Evolutionary conservation across 495 filamentous ascomycete species (phyloP).

Genomic region (Achaetomiella virescens): DNA sequence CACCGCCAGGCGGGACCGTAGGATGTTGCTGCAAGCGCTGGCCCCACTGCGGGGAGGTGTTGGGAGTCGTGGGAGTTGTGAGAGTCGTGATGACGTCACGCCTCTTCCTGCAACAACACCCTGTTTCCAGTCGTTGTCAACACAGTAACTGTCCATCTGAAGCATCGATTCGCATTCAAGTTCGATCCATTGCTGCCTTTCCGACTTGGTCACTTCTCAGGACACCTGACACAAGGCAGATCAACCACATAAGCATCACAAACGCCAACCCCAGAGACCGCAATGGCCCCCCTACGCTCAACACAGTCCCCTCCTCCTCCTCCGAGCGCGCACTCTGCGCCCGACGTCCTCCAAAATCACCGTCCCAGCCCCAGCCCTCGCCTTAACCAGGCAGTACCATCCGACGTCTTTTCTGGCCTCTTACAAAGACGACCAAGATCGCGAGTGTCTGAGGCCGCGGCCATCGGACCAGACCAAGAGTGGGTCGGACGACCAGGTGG

Average conservation of each 20-base stretch:
- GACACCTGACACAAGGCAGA: too few species aligned
- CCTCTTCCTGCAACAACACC: background rate
- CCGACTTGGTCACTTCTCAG: too few species aligned
- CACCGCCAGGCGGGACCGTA: background rate
- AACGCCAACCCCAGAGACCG: background rate
- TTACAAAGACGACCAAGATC: constrained; percentile 39
- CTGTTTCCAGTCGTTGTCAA: background rate
- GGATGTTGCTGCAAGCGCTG: too few species aligned
- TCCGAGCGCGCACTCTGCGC: background rate
- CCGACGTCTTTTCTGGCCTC: constrained; percentile 13
- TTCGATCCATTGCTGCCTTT: background rate
- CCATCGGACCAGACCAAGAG: constrained; percentile 32
- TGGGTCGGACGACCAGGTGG: constrained; percentile 34
- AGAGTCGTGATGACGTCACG: constrained; percentile 20
- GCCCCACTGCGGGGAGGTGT: background rate
- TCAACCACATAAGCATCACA: background rate
- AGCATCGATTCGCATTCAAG: background rate
- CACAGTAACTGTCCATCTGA: background rate
- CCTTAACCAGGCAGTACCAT: constrained; percentile 15
- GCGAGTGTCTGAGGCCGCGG: constrained; percentile 36
- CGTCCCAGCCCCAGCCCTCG: background rate
- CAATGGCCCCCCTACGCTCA: constrained; percentile 9
- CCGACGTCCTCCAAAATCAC: background rate
- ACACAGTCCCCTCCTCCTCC: background rate
- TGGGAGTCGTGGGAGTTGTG: too few species aligned